Base-by-base conservation (phyloP, 1,284 basidiomycete species). In the Garcileccinum viscosum region DNA sequence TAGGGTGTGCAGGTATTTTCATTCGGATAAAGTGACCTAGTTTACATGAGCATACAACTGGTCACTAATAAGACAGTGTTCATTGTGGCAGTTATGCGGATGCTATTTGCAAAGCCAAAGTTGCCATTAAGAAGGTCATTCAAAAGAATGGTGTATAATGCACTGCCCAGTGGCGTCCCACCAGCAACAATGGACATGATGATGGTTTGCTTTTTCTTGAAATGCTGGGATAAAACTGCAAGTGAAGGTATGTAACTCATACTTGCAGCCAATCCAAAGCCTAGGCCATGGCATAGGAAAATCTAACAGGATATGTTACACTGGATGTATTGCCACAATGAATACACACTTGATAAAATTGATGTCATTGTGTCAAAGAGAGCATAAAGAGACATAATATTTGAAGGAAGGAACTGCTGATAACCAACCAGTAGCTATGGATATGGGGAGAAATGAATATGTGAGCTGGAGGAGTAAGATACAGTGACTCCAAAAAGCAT, bases 191-290 rank as follows among this genome's bases (percentile, higher is more conserved):
- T 72, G 32, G 80, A 67, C 78, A 81, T 80, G 5, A 74, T 79
- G 19, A 83, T 65, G 38, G 78, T 75, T 35, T 80, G 75, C 22
- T 72, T 75, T 59, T 72, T 75, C 12, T 72, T 61, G 60, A 83
- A 83, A 71, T 82, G 80, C 33, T 81, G 81, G n/a, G 80, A 82
- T 15, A 82, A 47, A 19, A 83, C 73, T 22, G 80, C 77, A 35
- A 83, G 68, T 12, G 74, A 74, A 14, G 80, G 80, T 22, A 82
- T 72, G 60, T 79, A 82, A 47, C 74, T 71, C 69, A 78, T 72
- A 53, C 82, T 82, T 17, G 76, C 69, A 58, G 78, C 78, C 4
- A 82, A 69, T 5, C 81, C 82, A 6, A 76, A 70, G 9, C 78
- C 81, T 17, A 83, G 47, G 14, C 80, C 82, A 44, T 83, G 82